phyloP scores from a whole-genome alignment of 179 eudicot genomes.

The Drosera spatulata region DNA sequence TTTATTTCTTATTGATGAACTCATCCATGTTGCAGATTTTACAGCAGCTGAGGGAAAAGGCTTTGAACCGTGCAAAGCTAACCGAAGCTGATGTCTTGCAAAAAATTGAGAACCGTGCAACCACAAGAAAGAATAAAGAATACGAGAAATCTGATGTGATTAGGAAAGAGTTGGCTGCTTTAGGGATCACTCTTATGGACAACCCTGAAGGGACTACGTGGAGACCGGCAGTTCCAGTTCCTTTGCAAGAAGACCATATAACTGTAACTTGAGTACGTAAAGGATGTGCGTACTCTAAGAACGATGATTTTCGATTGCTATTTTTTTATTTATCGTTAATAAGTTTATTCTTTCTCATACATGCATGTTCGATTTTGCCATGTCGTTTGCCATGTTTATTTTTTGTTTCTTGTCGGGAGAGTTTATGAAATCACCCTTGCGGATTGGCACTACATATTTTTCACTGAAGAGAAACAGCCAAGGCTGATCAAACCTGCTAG shows the following conservation, averaged over 20 bases:
- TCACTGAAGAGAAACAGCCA: too few relatives aligned
- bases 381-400: too few relatives aligned
- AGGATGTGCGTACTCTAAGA: slow-evolving; percentile 10
- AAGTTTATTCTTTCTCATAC: too few relatives aligned
- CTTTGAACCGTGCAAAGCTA: slow-evolving; percentile 74
- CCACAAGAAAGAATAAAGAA: slow-evolving; percentile 67
- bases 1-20: background rate
- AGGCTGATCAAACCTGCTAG: too few relatives aligned
- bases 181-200: slow-evolving; percentile 90
- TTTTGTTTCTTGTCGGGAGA: too few relatives aligned
- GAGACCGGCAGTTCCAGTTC: slow-evolving; percentile 87
- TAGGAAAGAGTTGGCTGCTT: slow-evolving; percentile 71
- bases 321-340: too few relatives aligned
- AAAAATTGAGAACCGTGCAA: slow-evolving; percentile 65
- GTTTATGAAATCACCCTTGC: too few relatives aligned
- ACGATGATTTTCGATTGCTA: too few relatives aligned
- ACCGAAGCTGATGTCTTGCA: slow-evolving; percentile 58
- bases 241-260: slow-evolving; percentile 8
- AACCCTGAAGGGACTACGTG: slow-evolving; percentile 78
- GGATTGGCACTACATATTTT: too few relatives aligned
- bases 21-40: slow-evolving; percentile 31
- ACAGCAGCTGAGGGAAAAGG: slow-evolving; percentile 62
- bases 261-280: slow-evolving; percentile 38
- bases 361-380: too few relatives aligned
- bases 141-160: slow-evolving; percentile 77